Conservation (phyloP, 352 stramenopile species). For the Globisporangium echinulatum region DNA sequence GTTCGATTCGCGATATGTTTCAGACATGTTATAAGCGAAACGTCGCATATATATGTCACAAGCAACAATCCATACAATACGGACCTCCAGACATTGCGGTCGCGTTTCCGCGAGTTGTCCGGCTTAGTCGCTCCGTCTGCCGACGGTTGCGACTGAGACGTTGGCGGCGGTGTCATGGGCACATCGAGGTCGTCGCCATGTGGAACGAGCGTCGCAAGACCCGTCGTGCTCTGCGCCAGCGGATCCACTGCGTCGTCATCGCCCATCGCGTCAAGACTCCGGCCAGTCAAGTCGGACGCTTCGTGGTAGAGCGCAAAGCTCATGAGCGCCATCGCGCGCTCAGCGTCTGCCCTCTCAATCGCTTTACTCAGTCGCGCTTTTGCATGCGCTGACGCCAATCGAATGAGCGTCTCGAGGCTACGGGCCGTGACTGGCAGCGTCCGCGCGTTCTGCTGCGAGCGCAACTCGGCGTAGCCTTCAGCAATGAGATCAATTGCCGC, state of each 20-base stretch:
- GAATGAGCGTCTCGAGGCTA: conserved; percentile 99
- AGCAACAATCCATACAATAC: conserved; percentile 7
- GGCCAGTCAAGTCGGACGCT: conserved; percentile 33
- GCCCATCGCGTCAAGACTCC: conserved; percentile 1
- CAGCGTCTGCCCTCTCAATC: conserved; percentile 78
- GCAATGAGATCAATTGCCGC: conserved; percentile 92
- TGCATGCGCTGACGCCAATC: conserved; percentile 95
- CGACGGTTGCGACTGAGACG: neutral
- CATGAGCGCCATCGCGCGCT: conserved; percentile 94
- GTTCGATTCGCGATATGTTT: neutral
- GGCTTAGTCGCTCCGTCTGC: neutral
- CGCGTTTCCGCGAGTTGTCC: conserved; percentile 52
- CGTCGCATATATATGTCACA: neutral
- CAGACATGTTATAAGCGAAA: neutral
- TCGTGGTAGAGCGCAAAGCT: conserved; percentile 98
- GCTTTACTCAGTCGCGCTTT: conserved; percentile 92
- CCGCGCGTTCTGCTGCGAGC: conserved; percentile 90
- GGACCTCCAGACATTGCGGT: conserved; percentile 56
- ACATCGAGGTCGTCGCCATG: conserved; percentile 20
- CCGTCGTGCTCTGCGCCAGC: neutral
- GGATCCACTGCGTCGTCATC: neutral
- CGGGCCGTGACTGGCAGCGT: conserved; percentile 96
- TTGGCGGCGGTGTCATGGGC: conserved; percentile 6
- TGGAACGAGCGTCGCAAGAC: conserved; percentile 4
- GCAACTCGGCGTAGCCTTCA: conserved; percentile 96